Base-by-base conservation (phyloP, 2,329 filamentous ascomycete species). In the Dryadomyces quercus-mongolicae region DNA sequence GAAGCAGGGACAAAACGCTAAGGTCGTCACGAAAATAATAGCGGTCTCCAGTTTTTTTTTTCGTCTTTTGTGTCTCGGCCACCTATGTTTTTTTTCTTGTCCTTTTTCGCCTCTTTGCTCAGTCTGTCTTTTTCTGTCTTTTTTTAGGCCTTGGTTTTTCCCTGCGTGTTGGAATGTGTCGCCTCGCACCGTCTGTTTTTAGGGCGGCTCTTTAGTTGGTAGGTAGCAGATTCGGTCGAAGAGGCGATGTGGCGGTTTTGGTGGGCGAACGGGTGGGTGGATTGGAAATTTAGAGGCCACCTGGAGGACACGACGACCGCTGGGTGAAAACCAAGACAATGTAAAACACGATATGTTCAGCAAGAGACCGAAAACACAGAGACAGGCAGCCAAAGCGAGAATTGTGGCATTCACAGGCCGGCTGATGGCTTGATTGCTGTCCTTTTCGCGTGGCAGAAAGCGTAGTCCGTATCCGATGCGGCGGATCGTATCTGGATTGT, bases 21-120 rank as follows among this genome's bases (percentile, higher is more conserved):
- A 46, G 54, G 22, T 43, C 40, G 55, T 54, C 52, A 54, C 55
- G 25, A 58, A 54, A 52, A 45, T 49, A 49, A 54, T 54, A 38
- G 55, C 44, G 48, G 49, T 56, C 54, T 44, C 54, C 53, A 49
- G 54, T 55, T 58, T 57, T 58, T 55, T 55, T 52, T 44, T 55
- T 36, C 18, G 48, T 34, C 43, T 31, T 51, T 48, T 43, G 47
- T 52, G 34, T 25, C 45, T 49, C 47, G 15, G 40, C 46, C 36
- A 22, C 5, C 38, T 52, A 38, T 40, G 50, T 45, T 44, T 20
- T 9, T 51, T 40, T 40, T 46, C 21, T 48, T n/a, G 22, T 50
- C 42, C 22, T 16, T n/a, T 44, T 45, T 44, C 13, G 20, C n/a
- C 34, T 43, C 16, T 31, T 25, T 21, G 18, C 21, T 22, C 38